Base-by-base conservation (phyloP, 495 filamentous ascomycete genomes). In the Tuber umbilicatum region DNA sequence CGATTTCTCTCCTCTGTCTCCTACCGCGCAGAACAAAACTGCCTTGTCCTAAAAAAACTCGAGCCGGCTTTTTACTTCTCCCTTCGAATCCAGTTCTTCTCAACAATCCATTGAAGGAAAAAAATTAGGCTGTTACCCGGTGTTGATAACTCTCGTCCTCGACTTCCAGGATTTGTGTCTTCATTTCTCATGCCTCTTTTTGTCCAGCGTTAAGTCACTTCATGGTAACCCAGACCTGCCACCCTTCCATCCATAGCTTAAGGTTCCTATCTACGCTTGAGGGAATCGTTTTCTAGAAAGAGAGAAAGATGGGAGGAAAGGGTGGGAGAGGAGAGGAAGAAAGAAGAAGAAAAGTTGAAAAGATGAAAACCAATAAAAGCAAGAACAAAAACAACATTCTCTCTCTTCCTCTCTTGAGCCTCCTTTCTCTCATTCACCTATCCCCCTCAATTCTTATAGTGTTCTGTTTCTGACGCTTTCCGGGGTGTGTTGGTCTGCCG, bases 201-300 rank as follows among this genome's bases (percentile, higher is more conserved):
- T 78, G 75, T 79, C 70, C 72, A 78, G 76, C 77, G 77, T 74
- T 79, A 79, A 79, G 77, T 78, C 72, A 79, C 77, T 78, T 79
- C 55, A 79, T 79, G 77, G 77, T 79, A 79, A 64, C 2, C n/a
- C 55, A 64, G 31, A 64, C 55, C 55, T 64, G 14, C 27, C n/a
- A n/a, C 27, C 27, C 31, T 64, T 21, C 55, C 55, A 16, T 31
- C 55, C 27, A 64, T 31, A 64, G 27, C 55, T 64, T 31, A 31
- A 31, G 55, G 55, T 31, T 31, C 55, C 55, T 31, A n/a, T 64
- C 10, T 14, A 3, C 55, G 27, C 27, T 17, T 27, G 55, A 14
- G 55, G 55, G 55, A 31, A 64, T 64, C 27, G 2, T 64, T 64
- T 31, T 64, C 55, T 64, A 31, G n/a, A 17, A 31, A 31, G n/a